Base-by-base conservation (phyloP, 495 filamentous ascomycete genomes). In the Trichoderma reesei region DNA sequence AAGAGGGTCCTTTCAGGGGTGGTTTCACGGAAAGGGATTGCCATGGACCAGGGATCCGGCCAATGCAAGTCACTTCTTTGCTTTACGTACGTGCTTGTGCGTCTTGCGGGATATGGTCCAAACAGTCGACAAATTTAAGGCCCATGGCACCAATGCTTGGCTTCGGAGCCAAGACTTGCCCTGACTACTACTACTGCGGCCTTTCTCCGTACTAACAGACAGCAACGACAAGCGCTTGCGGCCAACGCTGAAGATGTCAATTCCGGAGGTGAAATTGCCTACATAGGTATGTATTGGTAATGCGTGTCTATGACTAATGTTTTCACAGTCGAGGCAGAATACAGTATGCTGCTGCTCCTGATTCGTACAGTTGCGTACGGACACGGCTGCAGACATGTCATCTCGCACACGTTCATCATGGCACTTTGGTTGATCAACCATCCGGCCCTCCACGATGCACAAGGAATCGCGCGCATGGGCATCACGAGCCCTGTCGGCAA, bases 51-150 rank as follows among this genome's bases (percentile, higher is more conserved):
- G 51, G 51, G 51, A n/a, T 56, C 26, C 20, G 14, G 26, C 26
- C 51, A 56, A 56, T 56, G 51, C 51, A 56, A 56, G 51, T 56
- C 51, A 56, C 51, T 34, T 18, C n/a, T 48, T 18, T 48, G 44
- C 26, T 26, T 26, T 18, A 16, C 38, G 38, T 18, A 16, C 38
- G 38, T 39, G 38, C 38, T 39, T 39, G 42, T 46, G 13, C 16
- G 42, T 26, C 42, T 18, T 46, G 42, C 13, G 42, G 42, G 10
- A 14, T 8, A 46, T 18, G 42, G 11, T 16, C 42, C 26, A 26
- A 26, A 26, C 26, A 26, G 26, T 26, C 26, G 26, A 26, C 26
- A 26, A 26, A 26, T 26, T 26, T 46, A 5, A 18, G 5, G 16
- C 0, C 18, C 26, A 5, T 9, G 9, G 51, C 9, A 56, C 11